Percentiles rank a stretch among this genome's conserved stretches.
Evolutionary conservation across 495 filamentous ascomycete species (phyloP).

Genomic region (Hypoxylon fuscum): DNA sequence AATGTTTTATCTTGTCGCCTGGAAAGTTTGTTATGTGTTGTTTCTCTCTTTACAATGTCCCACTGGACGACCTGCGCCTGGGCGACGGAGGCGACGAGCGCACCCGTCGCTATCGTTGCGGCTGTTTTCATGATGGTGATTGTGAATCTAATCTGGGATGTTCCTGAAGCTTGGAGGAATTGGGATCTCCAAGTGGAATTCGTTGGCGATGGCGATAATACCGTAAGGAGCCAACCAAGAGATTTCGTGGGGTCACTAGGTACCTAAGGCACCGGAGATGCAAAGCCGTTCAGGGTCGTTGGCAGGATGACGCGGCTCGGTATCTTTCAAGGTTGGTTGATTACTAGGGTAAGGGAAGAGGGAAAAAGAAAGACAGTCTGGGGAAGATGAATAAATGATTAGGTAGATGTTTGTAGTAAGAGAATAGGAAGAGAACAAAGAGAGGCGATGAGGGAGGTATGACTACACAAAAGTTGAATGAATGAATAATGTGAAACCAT

Average conservation of each 20-base stretch:
- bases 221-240: conserved; percentile 14
- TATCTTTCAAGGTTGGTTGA: background rate
- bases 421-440: no score
- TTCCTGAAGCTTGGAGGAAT: background rate
- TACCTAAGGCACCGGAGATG: background rate
- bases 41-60: conserved; percentile 47
- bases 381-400: background rate
- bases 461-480: conserved; percentile 12
- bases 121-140: conserved; percentile 38
- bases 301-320: conserved; percentile 25
- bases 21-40: conserved; percentile 34
- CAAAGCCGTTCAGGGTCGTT: conserved; percentile 11
- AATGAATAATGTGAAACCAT: no score
- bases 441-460: background rate
- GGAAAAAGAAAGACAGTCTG: background rate
- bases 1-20: conserved; percentile 47
- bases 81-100: conserved; percentile 42
- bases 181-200: background rate
- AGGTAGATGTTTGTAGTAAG: background rate
- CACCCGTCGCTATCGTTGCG: conserved; percentile 39
- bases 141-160: background rate
- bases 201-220: conserved; percentile 1
- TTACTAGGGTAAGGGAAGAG: background rate
- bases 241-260: conserved; percentile 21
- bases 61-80: conserved; percentile 55